Percentiles rank a stretch among this genome's conserved stretches.
Evolutionary conservation across 2,329 filamentous ascomycete species (phyloP).

Genomic region (Cryphonectria carpinicola): DNA sequence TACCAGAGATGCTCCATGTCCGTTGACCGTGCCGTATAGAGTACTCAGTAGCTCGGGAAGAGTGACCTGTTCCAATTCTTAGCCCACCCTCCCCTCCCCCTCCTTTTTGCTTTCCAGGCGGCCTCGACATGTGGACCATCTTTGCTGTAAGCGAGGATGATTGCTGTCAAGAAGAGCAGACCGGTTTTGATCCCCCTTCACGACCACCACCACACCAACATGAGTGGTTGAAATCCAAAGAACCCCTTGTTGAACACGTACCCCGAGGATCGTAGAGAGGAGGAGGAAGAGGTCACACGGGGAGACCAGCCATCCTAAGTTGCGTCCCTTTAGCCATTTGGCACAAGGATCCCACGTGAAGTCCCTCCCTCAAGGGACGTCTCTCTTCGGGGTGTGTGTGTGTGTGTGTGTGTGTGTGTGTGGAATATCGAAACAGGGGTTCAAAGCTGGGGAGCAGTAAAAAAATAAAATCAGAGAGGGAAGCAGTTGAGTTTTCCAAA

Average conservation of each 20-base stretch:
- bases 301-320: slow-evolving; percentile 24
- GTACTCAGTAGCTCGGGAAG: background rate
- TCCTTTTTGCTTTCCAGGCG: background rate
- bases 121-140: slow-evolving; percentile 14
- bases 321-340: slow-evolving; percentile 15
- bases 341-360: slow-evolving; percentile 27
- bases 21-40: background rate
- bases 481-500: slow-evolving; percentile 17
- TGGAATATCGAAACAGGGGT: slow-evolving; percentile 15
- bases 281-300: slow-evolving; percentile 14
- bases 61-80: slow-evolving; percentile 10
- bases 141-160: slow-evolving; percentile 22
- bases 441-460: background rate
- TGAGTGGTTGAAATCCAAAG: slow-evolving; percentile 15
- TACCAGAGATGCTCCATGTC: background rate
- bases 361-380: background rate
- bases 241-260: slow-evolving; percentile 7
- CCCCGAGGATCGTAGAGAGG: slow-evolving; percentile 6
- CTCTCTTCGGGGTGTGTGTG: too few species aligned
- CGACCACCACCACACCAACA: background rate
- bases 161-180: slow-evolving; percentile 17
- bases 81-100: slow-evolving; percentile 10
- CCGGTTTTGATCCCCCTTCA: slow-evolving; percentile 20
- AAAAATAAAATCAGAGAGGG: background rate
- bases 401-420: background rate